Evolutionary conservation across 768 basidiomycete species (phyloP).

Genomic region (Kwoniella newhampshirensis): DNA sequence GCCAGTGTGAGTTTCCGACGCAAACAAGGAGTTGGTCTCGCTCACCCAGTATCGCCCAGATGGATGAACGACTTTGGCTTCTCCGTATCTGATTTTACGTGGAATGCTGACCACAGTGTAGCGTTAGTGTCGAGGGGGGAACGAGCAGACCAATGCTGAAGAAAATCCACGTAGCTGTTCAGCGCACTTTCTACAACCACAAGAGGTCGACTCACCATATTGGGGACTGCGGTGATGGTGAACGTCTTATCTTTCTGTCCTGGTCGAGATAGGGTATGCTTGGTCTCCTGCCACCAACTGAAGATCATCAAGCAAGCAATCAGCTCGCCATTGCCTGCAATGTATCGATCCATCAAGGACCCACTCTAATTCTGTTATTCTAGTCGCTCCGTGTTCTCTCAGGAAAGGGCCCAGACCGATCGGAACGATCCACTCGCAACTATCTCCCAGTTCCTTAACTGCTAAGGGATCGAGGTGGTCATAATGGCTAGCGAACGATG

Average conservation of each 20-base stretch:
- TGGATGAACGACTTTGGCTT: conserved; percentile 44
- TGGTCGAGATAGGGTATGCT: conserved; percentile 20
- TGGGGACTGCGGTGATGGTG: conserved; percentile 45
- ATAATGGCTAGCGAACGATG: conserved; percentile 42
- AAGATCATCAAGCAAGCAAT: background rate
- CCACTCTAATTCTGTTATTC: conserved; percentile 50
- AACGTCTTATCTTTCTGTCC: conserved; percentile 31
- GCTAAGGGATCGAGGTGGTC: conserved; percentile 52
- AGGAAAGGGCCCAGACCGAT: conserved; percentile 48
- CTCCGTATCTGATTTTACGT: conserved; percentile 33
- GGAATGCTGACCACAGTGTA: conserved; percentile 50
- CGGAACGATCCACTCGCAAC: conserved; percentile 51
- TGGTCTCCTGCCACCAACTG: conserved; percentile 52
- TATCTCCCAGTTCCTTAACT: conserved; percentile 47
- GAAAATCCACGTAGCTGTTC: background rate
- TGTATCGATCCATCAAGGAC: conserved; percentile 14
- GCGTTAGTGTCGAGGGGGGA: conserved; percentile 51
- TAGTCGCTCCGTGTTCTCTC: conserved; percentile 36
- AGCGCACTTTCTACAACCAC: too few relatives aligned
- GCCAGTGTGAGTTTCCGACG: background rate
- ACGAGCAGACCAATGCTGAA: conserved; percentile 48
- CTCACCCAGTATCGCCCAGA: conserved; percentile 51
- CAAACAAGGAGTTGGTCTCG: background rate
- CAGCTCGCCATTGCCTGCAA: too few relatives aligned
- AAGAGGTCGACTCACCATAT: conserved; percentile 48